These are phyloP conservation scores for Exophiala bonariae DNA, from an alignment of 2,329 filamentous ascomycete genomes.

Conservation along the genomic window DNA sequence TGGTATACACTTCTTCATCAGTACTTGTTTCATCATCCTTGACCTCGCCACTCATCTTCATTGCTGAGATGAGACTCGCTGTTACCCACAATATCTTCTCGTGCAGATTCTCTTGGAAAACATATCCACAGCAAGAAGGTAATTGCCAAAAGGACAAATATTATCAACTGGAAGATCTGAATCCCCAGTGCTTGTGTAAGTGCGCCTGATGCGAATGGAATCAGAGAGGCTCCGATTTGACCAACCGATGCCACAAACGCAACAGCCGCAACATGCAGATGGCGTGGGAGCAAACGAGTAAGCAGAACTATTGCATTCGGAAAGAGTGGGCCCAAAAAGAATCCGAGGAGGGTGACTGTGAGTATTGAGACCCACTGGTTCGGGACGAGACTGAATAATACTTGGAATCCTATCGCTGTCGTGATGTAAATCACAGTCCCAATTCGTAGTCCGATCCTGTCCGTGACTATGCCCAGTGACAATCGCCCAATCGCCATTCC, in stretches of 20 bases:
- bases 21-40: too few relatives aligned
- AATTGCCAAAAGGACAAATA: background rate
- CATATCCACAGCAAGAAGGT: background rate
- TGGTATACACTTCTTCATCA: too few relatives aligned
- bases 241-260: conserved; percentile 46
- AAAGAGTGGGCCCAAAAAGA: conserved; percentile 44
- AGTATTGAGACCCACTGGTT: conserved; percentile 30
- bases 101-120: background rate
- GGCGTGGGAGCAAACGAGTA: conserved; percentile 37
- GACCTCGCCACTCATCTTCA: too few relatives aligned
- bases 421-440: conserved; percentile 30
- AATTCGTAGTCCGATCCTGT: conserved; percentile 30
- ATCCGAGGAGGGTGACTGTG: conserved; percentile 35
- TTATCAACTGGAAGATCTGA: conserved; percentile 31
- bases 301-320: conserved; percentile 42
- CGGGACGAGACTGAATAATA: background rate
- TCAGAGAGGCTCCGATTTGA: conserved; percentile 43
- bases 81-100: background rate
- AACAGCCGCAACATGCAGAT: conserved; percentile 44
- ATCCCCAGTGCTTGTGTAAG: conserved; percentile 41
- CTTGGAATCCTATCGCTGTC: background rate
- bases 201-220: conserved; percentile 45
- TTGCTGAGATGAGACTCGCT: too few relatives aligned
- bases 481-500: conserved; percentile 45
- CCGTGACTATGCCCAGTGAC: conserved; percentile 33